Conservation (phyloP, 2,329 filamentous ascomycete species). For the Drechslera avenae region DNA sequence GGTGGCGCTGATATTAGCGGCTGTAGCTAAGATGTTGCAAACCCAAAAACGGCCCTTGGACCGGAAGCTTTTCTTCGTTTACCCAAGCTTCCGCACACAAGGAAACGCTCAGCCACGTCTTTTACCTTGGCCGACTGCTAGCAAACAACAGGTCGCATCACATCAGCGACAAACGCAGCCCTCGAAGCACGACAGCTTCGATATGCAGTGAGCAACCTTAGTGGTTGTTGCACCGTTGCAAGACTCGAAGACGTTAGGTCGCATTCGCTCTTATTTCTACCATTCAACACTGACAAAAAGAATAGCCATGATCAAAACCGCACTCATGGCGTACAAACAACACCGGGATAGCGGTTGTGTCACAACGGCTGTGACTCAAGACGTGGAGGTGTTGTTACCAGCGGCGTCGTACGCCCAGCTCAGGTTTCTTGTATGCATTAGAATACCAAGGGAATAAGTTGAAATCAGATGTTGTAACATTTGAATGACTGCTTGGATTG, state of each 20-base stretch:
- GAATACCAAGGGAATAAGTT: too few species aligned
- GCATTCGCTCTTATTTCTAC: neutral
- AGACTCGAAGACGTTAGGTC: neutral
- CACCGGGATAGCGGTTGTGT: neutral
- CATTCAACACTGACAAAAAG: neutral
- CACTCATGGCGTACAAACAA: neutral
- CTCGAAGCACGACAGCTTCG: neutral
- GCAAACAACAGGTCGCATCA: conserved; percentile 4
- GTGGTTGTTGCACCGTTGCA: neutral
- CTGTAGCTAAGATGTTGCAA: neutral
- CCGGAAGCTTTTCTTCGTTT: conserved; percentile 5
- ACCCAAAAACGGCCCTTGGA: too few species aligned
- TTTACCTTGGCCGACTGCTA: neutral
- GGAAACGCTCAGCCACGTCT: neutral
- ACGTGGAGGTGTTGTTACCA: conserved; percentile 1
- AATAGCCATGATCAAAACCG: neutral
- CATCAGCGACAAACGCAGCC: neutral
- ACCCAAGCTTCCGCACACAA: neutral
- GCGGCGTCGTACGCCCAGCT: neutral
- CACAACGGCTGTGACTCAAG: neutral
- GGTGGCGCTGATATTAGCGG: neutral
- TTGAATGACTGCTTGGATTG: too few species aligned
- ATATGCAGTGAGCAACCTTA: neutral
- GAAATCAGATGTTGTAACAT: too few species aligned
- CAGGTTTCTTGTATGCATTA: too few species aligned